A percentile compares a stretch with the other conserved stretches of the same genome.
These are phyloP conservation scores for Cyberlindnera xylosilytica DNA, from an alignment of 805 yeast genomes.

Conservation along the genomic window DNA sequence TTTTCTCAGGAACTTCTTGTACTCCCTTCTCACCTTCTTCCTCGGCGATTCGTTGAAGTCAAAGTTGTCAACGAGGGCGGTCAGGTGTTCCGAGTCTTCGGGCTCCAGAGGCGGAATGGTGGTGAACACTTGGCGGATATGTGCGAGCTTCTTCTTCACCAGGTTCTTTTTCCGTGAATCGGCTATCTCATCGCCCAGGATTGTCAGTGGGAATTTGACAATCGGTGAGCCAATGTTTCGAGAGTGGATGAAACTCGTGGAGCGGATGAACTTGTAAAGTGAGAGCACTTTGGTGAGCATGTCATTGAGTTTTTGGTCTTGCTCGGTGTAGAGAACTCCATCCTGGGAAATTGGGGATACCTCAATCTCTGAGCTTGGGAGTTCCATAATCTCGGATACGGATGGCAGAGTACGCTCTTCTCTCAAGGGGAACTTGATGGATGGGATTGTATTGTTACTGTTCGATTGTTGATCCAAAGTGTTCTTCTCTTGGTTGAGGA, in stretches of 20 bases:
- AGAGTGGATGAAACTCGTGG: constrained; percentile 13
- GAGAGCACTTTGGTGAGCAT: constrained; percentile 22
- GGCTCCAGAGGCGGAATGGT: constrained; percentile 23
- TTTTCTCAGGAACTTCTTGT: constrained; percentile 23
- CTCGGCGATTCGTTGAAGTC: neutral
- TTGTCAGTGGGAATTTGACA: constrained; percentile 20
- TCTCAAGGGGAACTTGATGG: constrained; percentile 15
- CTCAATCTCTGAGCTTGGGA: neutral
- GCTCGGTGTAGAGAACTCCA: constrained; percentile 5
- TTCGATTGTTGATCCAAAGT: constrained; percentile 11
- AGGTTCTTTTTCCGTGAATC: constrained; percentile 19
- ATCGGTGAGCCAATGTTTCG: constrained; percentile 18
- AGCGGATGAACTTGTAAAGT: constrained; percentile 18
- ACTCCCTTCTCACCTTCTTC: constrained; percentile 18
- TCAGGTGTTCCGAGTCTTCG: constrained; percentile 17
- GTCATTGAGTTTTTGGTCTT: constrained; percentile 10
- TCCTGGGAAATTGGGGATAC: neutral
- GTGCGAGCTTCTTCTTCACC: constrained; percentile 21
- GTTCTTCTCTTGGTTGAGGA: constrained; percentile 10
- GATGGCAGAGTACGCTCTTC: constrained; percentile 14
- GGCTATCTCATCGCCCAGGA: constrained; percentile 22
- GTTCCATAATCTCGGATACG: constrained; percentile 2
- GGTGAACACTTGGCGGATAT: constrained; percentile 16
- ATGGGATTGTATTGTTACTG: constrained; percentile 3
- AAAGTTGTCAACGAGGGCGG: constrained; percentile 15